These are phyloP conservation scores for Circinella minor DNA, from an alignment of 371 early-diverging fungal genomes.

Conservation along the genomic window DNA sequence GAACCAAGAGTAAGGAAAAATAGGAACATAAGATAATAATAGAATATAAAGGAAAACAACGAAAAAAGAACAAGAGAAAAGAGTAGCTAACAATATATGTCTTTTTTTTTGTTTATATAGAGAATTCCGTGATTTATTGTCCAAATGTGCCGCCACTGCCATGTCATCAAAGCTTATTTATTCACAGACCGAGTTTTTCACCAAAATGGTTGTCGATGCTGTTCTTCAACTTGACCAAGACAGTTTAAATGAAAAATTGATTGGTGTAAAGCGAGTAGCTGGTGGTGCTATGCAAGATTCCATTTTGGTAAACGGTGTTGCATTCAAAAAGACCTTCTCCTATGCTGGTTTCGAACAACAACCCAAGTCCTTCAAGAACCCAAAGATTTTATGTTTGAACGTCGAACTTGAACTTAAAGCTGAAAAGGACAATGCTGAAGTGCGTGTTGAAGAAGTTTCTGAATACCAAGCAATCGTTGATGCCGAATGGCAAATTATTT, in stretches of 20 bases:
- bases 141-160: slow-evolving; percentile 97
- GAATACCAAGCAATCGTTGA: slow-evolving; percentile 99
- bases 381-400: slow-evolving; percentile 95
- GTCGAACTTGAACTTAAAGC: slow-evolving; percentile 99
- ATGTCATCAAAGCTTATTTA: slow-evolving; percentile 99
- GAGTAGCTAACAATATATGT: no score
- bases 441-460: slow-evolving; percentile 94
- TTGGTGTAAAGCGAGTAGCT: slow-evolving; percentile 98
- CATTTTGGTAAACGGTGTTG: slow-evolving; percentile 96
- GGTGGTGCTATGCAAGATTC: slow-evolving; percentile 99
- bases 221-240: slow-evolving; percentile 93
- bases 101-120: slow-evolving; percentile 21
- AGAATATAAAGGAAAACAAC: no score
- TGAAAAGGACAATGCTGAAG: slow-evolving; percentile 99
- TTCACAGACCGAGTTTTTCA: slow-evolving; percentile 97
- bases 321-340: slow-evolving; percentile 99
- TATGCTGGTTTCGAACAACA: slow-evolving; percentile 99
- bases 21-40: no score
- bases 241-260: slow-evolving; percentile 91
- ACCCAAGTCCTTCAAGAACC: slow-evolving; percentile 96
- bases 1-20: slow-evolving; percentile 66
- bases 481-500: slow-evolving; percentile 99
- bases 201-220: slow-evolving; percentile 99
- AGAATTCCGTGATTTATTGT: slow-evolving; percentile 90
- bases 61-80: background rate